Conservation (phyloP, 106 monocot genomes). For the Posidonia australis region DNA sequence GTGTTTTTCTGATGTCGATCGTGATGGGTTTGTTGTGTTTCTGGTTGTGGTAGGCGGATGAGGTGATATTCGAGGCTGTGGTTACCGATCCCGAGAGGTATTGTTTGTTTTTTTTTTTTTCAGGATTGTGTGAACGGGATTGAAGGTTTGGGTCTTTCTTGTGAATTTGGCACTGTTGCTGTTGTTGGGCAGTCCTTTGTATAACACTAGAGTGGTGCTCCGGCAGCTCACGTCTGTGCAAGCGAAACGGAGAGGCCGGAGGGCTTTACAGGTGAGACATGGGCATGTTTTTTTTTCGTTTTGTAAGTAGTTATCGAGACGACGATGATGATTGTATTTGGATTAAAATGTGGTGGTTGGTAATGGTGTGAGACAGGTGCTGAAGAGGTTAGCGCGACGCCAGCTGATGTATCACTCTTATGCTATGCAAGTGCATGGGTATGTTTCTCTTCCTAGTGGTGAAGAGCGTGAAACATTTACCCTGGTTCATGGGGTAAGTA, state of each 20-base stretch:
- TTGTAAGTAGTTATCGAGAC: background rate
- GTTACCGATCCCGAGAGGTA: constrained; percentile 59
- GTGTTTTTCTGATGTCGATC: background rate
- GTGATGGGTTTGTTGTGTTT: background rate
- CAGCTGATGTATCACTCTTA: constrained; percentile 89
- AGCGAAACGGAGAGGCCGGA: constrained; percentile 75
- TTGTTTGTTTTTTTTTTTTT: background rate
- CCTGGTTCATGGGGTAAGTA: constrained; percentile 80
- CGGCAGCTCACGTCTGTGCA: constrained; percentile 58
- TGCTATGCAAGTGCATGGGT: constrained; percentile 92
- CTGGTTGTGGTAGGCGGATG: constrained; percentile 47
- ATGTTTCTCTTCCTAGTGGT: constrained; percentile 28
- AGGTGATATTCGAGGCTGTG: constrained; percentile 85
- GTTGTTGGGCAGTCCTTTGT: constrained; percentile 52
- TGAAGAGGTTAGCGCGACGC: constrained; percentile 70
- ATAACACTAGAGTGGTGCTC: constrained; percentile 74
- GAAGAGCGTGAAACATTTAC: constrained; percentile 34
- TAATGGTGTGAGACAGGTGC: constrained; percentile 32
- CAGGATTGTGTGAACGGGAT: background rate
- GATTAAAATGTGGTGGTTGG: background rate
- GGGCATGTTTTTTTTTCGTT: background rate
- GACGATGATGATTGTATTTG: no score
- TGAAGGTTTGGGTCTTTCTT: background rate
- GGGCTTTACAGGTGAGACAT: constrained; percentile 62
- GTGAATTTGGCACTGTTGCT: background rate